Conservation (phyloP, 23 red algal genomes). For the Gracilaria domingensis region DNA sequence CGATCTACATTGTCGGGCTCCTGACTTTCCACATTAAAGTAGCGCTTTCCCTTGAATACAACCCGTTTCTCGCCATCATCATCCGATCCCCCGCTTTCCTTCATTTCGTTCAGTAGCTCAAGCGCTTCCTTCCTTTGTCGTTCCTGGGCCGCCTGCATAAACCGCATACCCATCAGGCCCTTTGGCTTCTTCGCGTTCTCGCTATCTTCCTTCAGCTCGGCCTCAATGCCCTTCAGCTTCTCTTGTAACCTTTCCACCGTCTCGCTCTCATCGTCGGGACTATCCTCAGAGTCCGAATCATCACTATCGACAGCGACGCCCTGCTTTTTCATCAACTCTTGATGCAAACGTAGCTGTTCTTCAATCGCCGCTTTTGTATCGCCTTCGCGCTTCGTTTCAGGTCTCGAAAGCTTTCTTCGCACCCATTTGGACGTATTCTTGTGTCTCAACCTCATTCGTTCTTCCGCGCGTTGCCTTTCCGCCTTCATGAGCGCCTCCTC, state of each 20-base stretch:
- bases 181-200: conserved; percentile 29
- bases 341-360: conserved; percentile 76
- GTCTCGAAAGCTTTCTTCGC: conserved; percentile 71
- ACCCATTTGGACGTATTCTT: conserved; percentile 88
- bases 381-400: conserved; percentile 39
- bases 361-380: conserved; percentile 73
- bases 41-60: conserved; percentile 1
- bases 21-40: conserved; percentile 9
- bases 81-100: conserved; percentile 26
- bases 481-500: conserved; percentile 51
- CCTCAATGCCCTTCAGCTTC: conserved; percentile 22
- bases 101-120: conserved; percentile 66
- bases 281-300: conserved; percentile 35
- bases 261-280: conserved; percentile 28
- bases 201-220: neutral
- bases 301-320: conserved; percentile 34
- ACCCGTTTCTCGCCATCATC: conserved; percentile 27
- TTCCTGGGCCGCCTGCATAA: conserved; percentile 84
- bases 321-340: conserved; percentile 61
- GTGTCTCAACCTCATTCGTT: conserved; percentile 83
- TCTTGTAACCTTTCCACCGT: conserved; percentile 43
- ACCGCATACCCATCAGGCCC: conserved; percentile 66
- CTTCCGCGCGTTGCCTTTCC: conserved; percentile 82
- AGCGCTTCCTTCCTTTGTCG: conserved; percentile 56
- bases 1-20: neutral